phyloP scores from a whole-genome alignment of 1,139 yeast genomes.

The Blastobotrys elegans region DNA sequence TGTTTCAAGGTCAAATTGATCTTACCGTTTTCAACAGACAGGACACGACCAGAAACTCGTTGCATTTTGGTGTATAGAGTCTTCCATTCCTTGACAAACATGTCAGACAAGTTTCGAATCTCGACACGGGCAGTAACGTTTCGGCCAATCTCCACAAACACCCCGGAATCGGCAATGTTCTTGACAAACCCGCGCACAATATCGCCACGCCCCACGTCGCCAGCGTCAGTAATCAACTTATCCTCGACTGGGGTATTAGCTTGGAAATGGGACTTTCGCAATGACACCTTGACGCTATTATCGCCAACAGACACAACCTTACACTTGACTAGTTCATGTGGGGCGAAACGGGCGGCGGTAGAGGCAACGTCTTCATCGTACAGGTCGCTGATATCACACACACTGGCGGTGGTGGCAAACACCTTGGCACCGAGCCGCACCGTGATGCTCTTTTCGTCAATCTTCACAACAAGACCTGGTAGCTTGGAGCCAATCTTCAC shows the following conservation, averaged over 20 bases:
- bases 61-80: conserved; percentile 65
- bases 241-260: conserved; percentile 44
- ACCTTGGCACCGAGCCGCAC: conserved; percentile 52
- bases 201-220: conserved; percentile 65
- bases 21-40: conserved; percentile 48
- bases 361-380: conserved; percentile 40
- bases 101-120: conserved; percentile 75
- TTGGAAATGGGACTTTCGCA: conserved; percentile 42
- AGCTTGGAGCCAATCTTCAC: conserved; percentile 53
- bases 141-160: conserved; percentile 73
- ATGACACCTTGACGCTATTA: conserved; percentile 57
- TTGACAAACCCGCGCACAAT: conserved; percentile 76
- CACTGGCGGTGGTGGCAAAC: conserved; percentile 55
- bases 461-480: conserved; percentile 63
- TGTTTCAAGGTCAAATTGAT: conserved; percentile 77
- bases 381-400: conserved; percentile 76
- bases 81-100: conserved; percentile 84
- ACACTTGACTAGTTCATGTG: conserved; percentile 58
- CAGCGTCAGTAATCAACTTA: conserved; percentile 43
- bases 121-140: conserved; percentile 74
- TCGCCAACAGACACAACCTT: conserved; percentile 54
- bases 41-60: conserved; percentile 69
- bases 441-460: conserved; percentile 57
- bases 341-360: conserved; percentile 45
- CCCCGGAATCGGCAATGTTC: conserved; percentile 69